These are phyloP conservation scores for Lophiostoma macrostomum DNA, from an alignment of 495 filamentous ascomycete species.

Conservation along the genomic window DNA sequence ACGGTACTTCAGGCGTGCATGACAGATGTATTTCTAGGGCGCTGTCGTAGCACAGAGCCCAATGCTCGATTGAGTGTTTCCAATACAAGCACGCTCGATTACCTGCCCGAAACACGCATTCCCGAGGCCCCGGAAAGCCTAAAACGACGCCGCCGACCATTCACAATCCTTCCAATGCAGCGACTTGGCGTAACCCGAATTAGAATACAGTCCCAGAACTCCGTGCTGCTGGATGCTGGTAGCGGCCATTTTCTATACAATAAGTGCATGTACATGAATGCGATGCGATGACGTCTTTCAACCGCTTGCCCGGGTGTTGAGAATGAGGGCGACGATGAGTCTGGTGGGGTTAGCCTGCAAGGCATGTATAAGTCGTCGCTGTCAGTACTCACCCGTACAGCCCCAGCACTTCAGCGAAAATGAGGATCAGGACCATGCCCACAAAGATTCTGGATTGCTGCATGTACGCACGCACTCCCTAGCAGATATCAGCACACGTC, in stretches of 20 bases:
- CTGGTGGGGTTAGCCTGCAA: too few relatives aligned
- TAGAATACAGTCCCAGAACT: conserved; percentile 7
- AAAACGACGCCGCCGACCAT: background rate
- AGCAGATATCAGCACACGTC: conserved; percentile 30
- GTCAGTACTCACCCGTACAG: conserved; percentile 77
- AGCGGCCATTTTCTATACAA: conserved; percentile 3
- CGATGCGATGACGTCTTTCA: conserved; percentile 1
- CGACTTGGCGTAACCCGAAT: background rate
- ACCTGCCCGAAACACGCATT: too few relatives aligned
- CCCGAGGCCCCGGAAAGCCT: too few relatives aligned
- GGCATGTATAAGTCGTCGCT: background rate
- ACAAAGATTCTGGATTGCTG: conserved; percentile 92
- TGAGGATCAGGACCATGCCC: conserved; percentile 96
- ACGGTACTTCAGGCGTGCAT: too few relatives aligned
- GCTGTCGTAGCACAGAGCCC: too few relatives aligned
- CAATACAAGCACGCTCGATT: too few relatives aligned
- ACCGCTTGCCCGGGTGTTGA: conserved; percentile 42
- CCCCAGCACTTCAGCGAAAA: conserved; percentile 96
- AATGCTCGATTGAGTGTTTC: too few relatives aligned
- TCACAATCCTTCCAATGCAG: background rate
- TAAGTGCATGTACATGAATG: conserved; percentile 15
- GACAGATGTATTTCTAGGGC: too few relatives aligned
- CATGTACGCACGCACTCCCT: conserved; percentile 93
- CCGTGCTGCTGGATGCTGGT: conserved; percentile 10
- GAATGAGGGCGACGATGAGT: conserved; percentile 45